phyloP scores from a whole-genome alignment of 768 basidiomycete genomes.

The Xerocomus brunneocitrinus region DNA sequence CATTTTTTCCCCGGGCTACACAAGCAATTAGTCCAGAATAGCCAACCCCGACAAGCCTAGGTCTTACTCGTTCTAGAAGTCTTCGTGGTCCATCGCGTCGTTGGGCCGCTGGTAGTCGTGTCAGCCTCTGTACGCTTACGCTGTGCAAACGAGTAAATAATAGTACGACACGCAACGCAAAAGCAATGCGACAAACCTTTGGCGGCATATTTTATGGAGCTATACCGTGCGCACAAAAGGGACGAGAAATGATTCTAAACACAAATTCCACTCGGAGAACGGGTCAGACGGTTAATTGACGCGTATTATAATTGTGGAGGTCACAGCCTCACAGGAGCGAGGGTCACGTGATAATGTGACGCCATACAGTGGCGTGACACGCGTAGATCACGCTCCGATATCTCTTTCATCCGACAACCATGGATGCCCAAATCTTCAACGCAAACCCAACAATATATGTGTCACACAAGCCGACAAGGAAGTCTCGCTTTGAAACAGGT shows the following conservation, averaged over 20 bases:
- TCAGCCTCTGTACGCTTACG: conserved; percentile 53
- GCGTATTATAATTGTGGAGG: conserved; percentile 7
- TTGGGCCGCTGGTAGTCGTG: conserved; percentile 24
- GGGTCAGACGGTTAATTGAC: conserved; percentile 11
- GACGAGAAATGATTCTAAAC: neutral
- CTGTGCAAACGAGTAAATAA: conserved; percentile 32
- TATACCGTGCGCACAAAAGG: neutral
- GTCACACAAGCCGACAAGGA: conserved; percentile 42
- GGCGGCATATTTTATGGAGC: conserved; percentile 31
- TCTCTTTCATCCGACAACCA: conserved; percentile 21
- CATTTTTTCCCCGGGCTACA: conserved; percentile 17
- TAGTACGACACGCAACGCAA: conserved; percentile 1
- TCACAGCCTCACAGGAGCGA: conserved; percentile 2
- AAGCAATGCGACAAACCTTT: conserved; percentile 26
- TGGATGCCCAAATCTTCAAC: conserved; percentile 70
- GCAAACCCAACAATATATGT: conserved; percentile 84
- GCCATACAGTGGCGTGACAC: conserved; percentile 12
- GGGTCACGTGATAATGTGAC: conserved; percentile 23
- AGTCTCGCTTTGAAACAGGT: conserved; percentile 35
- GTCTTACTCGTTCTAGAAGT: conserved; percentile 36
- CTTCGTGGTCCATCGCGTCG: conserved; percentile 44
- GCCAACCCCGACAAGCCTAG: conserved; percentile 14
- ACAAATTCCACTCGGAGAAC: neutral
- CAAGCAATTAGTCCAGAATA: conserved; percentile 2
- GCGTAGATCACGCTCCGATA: conserved; percentile 2